Conservation (phyloP, 1,284 basidiomycete genomes). For the Apiotrichum veenhuisii region DNA sequence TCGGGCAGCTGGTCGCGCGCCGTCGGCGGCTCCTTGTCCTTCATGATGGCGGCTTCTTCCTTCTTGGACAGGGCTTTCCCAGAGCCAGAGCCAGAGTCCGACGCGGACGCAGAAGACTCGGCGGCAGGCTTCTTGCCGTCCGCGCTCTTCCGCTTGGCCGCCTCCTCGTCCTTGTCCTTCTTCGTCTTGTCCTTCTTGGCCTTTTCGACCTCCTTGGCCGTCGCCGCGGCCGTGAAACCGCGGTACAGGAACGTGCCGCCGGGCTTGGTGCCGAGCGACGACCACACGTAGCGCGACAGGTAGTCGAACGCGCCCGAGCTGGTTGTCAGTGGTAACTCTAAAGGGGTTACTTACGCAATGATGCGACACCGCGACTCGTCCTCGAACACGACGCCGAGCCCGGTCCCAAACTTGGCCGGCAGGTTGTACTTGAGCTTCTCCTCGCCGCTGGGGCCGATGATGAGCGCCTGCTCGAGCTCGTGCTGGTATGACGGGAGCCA, state of each 20-base stretch:
- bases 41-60: slow-evolving; percentile 10
- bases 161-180: slow-evolving; percentile 11
- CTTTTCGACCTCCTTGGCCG: slow-evolving; percentile 17
- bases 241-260: slow-evolving; percentile 51
- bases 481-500: slow-evolving; percentile 53
- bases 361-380: slow-evolving; percentile 52
- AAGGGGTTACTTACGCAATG: slow-evolving; percentile 38
- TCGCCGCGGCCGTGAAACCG: slow-evolving; percentile 49
- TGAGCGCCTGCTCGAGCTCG: slow-evolving; percentile 53
- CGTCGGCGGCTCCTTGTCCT: slow-evolving; percentile 1
- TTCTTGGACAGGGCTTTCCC: slow-evolving; percentile 5
- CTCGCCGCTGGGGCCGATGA: slow-evolving; percentile 52
- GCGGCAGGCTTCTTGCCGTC: background rate
- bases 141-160: background rate
- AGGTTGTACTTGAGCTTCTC: slow-evolving; percentile 55
- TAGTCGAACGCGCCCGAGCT: slow-evolving; percentile 44
- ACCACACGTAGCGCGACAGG: slow-evolving; percentile 46
- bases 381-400: slow-evolving; percentile 53
- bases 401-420: slow-evolving; percentile 41
- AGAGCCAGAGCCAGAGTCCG: too few species aligned
- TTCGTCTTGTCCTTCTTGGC: background rate
- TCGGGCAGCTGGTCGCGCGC: background rate
- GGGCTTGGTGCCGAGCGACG: slow-evolving; percentile 43
- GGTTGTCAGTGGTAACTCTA: background rate
- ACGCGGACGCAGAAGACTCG: too few species aligned